Base-by-base conservation (phyloP, 2,329 filamentous ascomycete genomes). In the Calycina herbarum region DNA sequence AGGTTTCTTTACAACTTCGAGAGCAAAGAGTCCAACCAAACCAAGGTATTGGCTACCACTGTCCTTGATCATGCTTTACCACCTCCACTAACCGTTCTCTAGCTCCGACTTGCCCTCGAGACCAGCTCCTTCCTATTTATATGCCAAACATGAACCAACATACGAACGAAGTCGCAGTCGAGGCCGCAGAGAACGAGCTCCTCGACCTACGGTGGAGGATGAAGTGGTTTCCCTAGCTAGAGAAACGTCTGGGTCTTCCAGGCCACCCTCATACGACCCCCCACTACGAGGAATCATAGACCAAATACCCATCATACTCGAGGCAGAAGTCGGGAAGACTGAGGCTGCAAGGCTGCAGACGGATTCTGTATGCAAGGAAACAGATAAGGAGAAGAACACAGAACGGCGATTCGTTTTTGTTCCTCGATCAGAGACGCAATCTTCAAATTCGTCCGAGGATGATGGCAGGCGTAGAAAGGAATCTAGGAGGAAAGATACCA, bases 351-450 rank as follows among this genome's bases (percentile, higher is more conserved):
- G 69, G 33, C 64, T 75, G 29, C 72, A 75, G 56, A 63, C 66
- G 42, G 64, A 70, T 61, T 70, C 71, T 58, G 57, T 45, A 56
- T 57, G 66, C 10, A 69, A 69, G 29, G 68, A 72, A 31, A 60
- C 66, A 17, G 31, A 59, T 6, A 24, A 45, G 33, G 66, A 72
- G 57, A 67, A 70, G 8, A 73, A 73, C 54, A 57, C 61, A 1
- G 89, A 92, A 74, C 83, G 86, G 45, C 85, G 89, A 48, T 92
- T 89, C 71, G 86, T 91, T 8, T 77, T 89, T 45, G 77, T 90
- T 48, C 77, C 77, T 15, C 77, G 77, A 17, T 48, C 67, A 11
- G 69, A 71, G 20, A 54, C 63, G 7, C 57, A 58, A 20, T 66
- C 68, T 2, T 38, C 65, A 7, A 67, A 72, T 13, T 51, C 45